Evolutionary conservation across 257 asterid species (phyloP).

Genomic region (Solanum medicagineum): DNA sequence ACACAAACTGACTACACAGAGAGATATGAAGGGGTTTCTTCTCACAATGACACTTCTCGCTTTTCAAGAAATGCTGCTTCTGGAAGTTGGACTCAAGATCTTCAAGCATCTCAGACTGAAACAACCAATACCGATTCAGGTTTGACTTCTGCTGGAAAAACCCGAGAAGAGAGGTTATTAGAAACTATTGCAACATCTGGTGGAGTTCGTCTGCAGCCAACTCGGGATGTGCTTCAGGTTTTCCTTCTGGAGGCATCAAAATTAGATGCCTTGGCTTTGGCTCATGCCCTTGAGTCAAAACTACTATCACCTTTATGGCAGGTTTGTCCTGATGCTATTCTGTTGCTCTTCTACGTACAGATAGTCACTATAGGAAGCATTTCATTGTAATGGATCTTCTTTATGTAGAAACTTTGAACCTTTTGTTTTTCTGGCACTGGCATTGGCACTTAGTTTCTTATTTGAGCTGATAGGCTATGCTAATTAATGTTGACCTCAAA

Average conservation of each 20-base stretch:
- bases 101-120: constrained; percentile 43
- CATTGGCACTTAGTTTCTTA: background rate
- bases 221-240: constrained; percentile 81
- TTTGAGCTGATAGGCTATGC: background rate
- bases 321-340: constrained; percentile 24
- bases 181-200: constrained; percentile 87
- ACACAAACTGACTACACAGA: constrained; percentile 46
- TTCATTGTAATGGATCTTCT: background rate
- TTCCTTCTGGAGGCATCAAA: constrained; percentile 77
- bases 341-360: background rate
- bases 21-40: constrained; percentile 44
- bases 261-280: constrained; percentile 49
- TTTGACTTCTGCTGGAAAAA: constrained; percentile 38
- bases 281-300: constrained; percentile 68
- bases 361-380: background rate
- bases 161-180: constrained; percentile 73
- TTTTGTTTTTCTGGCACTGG: background rate
- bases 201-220: constrained; percentile 95
- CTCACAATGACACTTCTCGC: constrained; percentile 37
- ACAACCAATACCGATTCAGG: constrained; percentile 29
- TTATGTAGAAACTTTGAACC: background rate
- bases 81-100: constrained; percentile 59
- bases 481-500: background rate
- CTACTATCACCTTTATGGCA: constrained; percentile 88
- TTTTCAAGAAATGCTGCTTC: constrained; percentile 51